These are phyloP conservation scores for Eragrostis tef DNA, from an alignment of 202 grass and related monocot genomes.

Conservation along the genomic window DNA sequence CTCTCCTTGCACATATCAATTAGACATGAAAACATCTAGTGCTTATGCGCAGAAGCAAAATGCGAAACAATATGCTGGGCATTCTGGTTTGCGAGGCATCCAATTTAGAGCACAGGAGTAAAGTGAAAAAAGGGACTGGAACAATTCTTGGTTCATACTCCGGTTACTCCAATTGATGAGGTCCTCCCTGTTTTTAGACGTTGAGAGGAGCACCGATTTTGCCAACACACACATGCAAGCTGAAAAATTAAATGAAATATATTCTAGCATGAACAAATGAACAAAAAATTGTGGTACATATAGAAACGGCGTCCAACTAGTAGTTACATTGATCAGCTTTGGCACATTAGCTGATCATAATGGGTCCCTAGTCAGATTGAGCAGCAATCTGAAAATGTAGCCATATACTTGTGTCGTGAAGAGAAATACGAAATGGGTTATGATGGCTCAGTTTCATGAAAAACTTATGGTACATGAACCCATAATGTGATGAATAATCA, in stretches of 20 bases:
- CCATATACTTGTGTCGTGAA: neutral
- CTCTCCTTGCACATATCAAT: too few species aligned
- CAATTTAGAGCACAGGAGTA: too few species aligned
- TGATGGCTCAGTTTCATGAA: slow-evolving; percentile 13
- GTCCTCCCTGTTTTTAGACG: too few species aligned
- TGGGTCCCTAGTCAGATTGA: neutral
- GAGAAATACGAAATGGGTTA: slow-evolving; percentile 6
- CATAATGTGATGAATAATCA: neutral
- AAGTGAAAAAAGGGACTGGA: neutral
- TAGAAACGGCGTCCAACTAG: neutral
- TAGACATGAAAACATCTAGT: too few species aligned
- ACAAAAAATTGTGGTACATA: neutral
- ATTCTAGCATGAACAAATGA: neutral
- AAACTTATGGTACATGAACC: slow-evolving; percentile 25
- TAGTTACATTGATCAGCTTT: neutral
- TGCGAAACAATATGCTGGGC: neutral
- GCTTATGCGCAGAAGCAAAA: too few species aligned
- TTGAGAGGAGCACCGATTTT: too few species aligned
- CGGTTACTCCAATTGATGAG: too few species aligned
- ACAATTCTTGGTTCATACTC: too few species aligned
- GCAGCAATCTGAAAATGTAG: slow-evolving; percentile 7
- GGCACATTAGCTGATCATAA: neutral
- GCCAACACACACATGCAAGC: neutral
- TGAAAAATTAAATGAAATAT: too few species aligned
- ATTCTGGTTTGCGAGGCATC: neutral